Base-by-base conservation (phyloP, 768 basidiomycete species). In the Russula vinacea region DNA sequence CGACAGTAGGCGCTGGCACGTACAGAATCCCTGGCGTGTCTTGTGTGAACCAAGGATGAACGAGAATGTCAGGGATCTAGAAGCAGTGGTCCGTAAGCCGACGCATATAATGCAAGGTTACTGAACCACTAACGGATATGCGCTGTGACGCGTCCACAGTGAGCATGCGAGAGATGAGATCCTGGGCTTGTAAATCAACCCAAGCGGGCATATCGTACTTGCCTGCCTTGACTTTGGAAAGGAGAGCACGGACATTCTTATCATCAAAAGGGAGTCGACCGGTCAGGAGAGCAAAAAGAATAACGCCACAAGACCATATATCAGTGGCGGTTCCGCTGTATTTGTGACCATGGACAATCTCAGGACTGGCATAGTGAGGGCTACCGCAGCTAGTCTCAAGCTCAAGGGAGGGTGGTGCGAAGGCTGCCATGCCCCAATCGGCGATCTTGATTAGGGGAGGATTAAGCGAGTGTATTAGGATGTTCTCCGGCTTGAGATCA, bases 361-460 rank as follows among this genome's bases (percentile, higher is more conserved):
- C 95, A 1, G 96, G 96, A 71, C 89, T 92, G 5, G 94, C 96
- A 67, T 98, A 98, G 75, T 98, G 95, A 66, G 96, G 96, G 66
- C 90, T 92, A 8, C 96, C 96, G 72, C 96, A 98, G 71, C 90
- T 93, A 1, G 96, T 98, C 77, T 96, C 92, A 32, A 97, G 83
- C 68, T 94, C 83, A 49, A 88, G 81, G 45, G 87, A 83, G 44
- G 90, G 90, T 45, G 90, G 89, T 63, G 94, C 92, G 71, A 97
- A 92, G 11, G 95, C 92, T 29, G 96, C 95, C 96, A 98, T 97
- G 24, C 96, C 96, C 86, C 96, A 98, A 76, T 98, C 96, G 26
- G 94, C 95, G 49, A 98, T 90, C 80, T 98, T 98, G 79, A 98
- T 83, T 71, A 93, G 80, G 42, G 88, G 88, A 35, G 89, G 89